Percentiles rank a stretch among this genome's conserved stretches.
These are phyloP conservation scores for Penicillium alfredii DNA, from an alignment of 495 filamentous ascomycete genomes.

Conservation along the genomic window DNA sequence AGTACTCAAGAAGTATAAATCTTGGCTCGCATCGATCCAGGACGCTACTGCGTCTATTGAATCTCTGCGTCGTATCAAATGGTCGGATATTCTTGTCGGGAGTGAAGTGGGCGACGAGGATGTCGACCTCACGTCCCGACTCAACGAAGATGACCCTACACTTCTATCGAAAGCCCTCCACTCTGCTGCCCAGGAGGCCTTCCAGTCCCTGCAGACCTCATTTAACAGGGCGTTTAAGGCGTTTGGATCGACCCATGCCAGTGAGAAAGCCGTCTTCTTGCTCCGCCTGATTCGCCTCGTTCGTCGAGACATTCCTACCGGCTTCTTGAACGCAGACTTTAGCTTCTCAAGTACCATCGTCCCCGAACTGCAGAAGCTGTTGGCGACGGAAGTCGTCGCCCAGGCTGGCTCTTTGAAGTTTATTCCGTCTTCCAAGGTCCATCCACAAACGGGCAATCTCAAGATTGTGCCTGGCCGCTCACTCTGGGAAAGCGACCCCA, in stretches of 20 bases:
- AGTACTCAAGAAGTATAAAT: slow-evolving; percentile 54
- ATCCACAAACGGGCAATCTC: slow-evolving; percentile 10
- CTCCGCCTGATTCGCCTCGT: slow-evolving; percentile 74
- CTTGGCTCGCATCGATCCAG: slow-evolving; percentile 62
- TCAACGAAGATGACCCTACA: slow-evolving; percentile 69
- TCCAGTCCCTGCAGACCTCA: slow-evolving; percentile 51
- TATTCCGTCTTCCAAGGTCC: slow-evolving; percentile 4
- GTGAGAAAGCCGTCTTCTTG: slow-evolving; percentile 60
- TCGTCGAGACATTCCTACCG: slow-evolving; percentile 53
- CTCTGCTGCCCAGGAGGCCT: slow-evolving; percentile 50
- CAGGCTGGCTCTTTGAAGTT: slow-evolving; percentile 10
- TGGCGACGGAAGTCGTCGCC: slow-evolving; percentile 36
- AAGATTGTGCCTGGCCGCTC: slow-evolving; percentile 40
- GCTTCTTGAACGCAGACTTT: slow-evolving; percentile 32
- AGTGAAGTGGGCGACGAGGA: slow-evolving; percentile 70
- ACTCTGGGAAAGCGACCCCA: slow-evolving; percentile 74
- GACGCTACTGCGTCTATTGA: slow-evolving; percentile 56
- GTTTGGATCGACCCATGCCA: slow-evolving; percentile 38
- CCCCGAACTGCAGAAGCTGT: slow-evolving; percentile 50
- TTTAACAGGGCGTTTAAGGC: slow-evolving; percentile 43
- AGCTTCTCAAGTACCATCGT: slow-evolving; percentile 41
- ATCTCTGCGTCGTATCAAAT: slow-evolving; percentile 59
- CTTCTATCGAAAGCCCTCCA: slow-evolving; percentile 56
- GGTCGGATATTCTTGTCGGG: slow-evolving; percentile 71
- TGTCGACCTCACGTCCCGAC: slow-evolving; percentile 48